A percentile compares a stretch with the other conserved stretches of the same genome.
These are phyloP conservation scores for Crithidia expoeki DNA, from an alignment of 208 protist genomes.

Conservation along the genomic window DNA sequence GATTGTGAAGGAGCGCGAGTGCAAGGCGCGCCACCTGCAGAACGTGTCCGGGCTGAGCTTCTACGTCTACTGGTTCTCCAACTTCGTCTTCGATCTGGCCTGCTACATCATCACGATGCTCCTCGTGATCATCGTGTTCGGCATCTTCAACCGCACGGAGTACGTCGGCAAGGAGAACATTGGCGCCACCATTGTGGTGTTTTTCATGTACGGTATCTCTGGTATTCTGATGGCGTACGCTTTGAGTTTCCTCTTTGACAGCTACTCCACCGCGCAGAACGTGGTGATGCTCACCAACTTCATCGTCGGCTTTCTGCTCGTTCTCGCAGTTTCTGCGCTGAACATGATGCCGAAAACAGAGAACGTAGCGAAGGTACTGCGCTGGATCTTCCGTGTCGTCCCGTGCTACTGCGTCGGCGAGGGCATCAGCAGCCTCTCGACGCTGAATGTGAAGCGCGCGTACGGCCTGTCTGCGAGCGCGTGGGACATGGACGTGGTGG, in stretches of 20 bases:
- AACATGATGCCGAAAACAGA: slow-evolving; percentile 41
- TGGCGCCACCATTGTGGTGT: slow-evolving; percentile 51
- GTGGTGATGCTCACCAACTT: slow-evolving; percentile 73
- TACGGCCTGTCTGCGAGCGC: slow-evolving; percentile 30
- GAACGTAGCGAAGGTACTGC: slow-evolving; percentile 39
- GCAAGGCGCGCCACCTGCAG: slow-evolving; percentile 70
- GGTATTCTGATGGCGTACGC: slow-evolving; percentile 65
- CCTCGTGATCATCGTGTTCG: slow-evolving; percentile 62
- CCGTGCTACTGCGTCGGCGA: slow-evolving; percentile 81
- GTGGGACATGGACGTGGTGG: slow-evolving; percentile 56
- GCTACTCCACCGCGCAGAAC: slow-evolving; percentile 74
- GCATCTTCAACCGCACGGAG: slow-evolving; percentile 61
- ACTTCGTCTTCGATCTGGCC: slow-evolving; percentile 79
- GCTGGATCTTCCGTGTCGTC: slow-evolving; percentile 68
- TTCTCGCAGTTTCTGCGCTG: slow-evolving; percentile 61
- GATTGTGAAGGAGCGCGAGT: slow-evolving; percentile 81
- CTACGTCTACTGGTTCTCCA: slow-evolving; percentile 75
- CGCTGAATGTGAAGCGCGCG: slow-evolving; percentile 29
- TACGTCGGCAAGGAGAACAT: slow-evolving; percentile 51
- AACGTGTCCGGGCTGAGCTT: slow-evolving; percentile 67
- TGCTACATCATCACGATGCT: slow-evolving; percentile 69
- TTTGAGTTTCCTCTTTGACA: slow-evolving; percentile 65
- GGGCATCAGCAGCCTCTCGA: slow-evolving; percentile 70
- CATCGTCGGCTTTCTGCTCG: slow-evolving; percentile 77
- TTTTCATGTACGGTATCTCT: slow-evolving; percentile 70